phyloP scores from a whole-genome alignment of 306 rosid genomes.

The Fragaria iinumae region DNA sequence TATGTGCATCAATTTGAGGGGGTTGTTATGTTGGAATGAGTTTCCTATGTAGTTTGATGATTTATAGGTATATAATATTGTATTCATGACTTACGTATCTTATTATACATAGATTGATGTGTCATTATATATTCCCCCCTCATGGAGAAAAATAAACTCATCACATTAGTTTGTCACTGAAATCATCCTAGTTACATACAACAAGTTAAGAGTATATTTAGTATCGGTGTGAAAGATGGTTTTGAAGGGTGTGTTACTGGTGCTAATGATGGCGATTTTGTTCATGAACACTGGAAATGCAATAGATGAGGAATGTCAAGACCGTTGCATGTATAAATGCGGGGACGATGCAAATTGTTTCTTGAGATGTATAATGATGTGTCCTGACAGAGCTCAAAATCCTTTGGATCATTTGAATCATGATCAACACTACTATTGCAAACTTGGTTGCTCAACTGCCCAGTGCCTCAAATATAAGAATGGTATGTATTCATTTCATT shows the following conservation, averaged over 20 bases:
- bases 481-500: background rate
- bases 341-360: background rate
- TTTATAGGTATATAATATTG: no score
- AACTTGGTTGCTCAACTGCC: background rate
- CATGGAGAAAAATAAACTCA: background rate
- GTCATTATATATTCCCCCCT: background rate
- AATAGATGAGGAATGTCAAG: background rate
- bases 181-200: background rate
- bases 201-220: background rate
- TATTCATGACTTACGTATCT: no score
- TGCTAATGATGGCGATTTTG: background rate
- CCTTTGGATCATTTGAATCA: background rate
- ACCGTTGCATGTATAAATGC: background rate
- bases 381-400: background rate
- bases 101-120: no score
- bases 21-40: no score
- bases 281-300: background rate
- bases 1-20: no score
- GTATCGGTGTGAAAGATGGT: no score
- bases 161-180: background rate
- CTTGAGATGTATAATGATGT: background rate
- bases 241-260: background rate
- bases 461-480: background rate
- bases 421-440: no score
- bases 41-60: no score